phyloP scores from a whole-genome alignment of 345 rosid genomes.

The Mangifera indica region DNA sequence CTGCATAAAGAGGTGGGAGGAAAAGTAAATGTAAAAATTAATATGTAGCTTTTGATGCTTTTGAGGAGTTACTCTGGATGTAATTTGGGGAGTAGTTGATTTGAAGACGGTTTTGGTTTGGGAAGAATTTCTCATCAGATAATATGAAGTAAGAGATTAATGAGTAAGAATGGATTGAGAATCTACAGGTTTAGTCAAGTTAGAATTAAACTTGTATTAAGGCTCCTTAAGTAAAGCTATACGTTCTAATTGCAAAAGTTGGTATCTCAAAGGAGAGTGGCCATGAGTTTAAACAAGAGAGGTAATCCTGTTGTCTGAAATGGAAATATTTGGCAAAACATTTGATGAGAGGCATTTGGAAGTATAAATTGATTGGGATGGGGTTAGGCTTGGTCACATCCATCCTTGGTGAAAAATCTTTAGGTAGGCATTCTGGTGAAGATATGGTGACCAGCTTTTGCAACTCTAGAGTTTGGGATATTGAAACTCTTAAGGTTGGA shows the following conservation, averaged over 20 bases:
- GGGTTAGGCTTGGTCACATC: not conserved
- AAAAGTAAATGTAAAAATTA: not conserved
- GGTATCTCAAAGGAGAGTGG: too few species aligned
- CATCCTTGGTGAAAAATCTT: not conserved
- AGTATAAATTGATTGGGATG: not conserved
- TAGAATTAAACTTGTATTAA: too few species aligned
- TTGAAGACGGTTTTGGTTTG: not conserved
- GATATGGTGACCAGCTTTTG: not conserved
- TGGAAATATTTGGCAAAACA: too few species aligned
- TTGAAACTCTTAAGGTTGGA: not conserved
- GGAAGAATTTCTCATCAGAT: not conserved
- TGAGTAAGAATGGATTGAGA: not conserved
- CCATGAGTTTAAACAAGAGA: too few species aligned
- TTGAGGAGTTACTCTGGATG: not conserved
- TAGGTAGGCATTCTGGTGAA: not conserved
- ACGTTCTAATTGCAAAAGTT: too few species aligned
- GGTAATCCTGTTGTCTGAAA: too few species aligned
- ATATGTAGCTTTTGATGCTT: not conserved
- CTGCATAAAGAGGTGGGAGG: not conserved
- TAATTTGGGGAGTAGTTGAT: not conserved
- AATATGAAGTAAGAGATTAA: not conserved
- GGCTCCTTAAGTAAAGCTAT: not conserved
- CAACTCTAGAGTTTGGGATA: not conserved
- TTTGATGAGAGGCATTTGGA: too few species aligned
- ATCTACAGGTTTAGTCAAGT: not conserved